Conservation (phyloP, 139 green algal genomes). For the Micractinium conductrix region DNA sequence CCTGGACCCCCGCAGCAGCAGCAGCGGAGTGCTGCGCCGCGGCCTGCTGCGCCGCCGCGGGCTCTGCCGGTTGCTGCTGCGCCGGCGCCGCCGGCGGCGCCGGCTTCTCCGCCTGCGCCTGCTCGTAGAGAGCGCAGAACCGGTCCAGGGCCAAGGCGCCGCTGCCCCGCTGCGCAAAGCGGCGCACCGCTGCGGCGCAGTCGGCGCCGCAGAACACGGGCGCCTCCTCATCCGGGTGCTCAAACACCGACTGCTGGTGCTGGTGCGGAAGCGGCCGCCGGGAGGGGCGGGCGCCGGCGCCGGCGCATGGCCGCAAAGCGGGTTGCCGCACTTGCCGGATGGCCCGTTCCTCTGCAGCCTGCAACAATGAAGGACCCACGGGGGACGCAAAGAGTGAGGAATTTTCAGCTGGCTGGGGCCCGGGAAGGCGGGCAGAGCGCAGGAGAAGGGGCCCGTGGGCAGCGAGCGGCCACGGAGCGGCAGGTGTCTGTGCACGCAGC, state of each 20-base stretch:
- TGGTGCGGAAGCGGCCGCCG: constrained; percentile 2
- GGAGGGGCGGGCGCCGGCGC: neutral
- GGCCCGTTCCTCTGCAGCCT: constrained; percentile 36
- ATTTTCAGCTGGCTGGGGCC: neutral
- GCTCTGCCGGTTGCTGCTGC: no score
- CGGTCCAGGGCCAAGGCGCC: constrained; percentile 19
- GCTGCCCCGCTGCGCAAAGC: constrained; percentile 13
- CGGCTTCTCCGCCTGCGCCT: neutral
- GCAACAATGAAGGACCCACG: no score
- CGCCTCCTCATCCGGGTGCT: neutral
- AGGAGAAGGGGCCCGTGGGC: no score
- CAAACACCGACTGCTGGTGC: neutral
- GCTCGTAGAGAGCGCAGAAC: constrained; percentile 18
- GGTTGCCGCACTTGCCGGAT: constrained; percentile 35
- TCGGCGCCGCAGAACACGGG: constrained; percentile 13
- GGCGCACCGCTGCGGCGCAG: neutral
- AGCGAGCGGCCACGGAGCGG: no score
- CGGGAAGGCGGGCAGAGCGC: neutral
- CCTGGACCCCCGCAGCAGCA: no score
- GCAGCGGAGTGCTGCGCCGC: no score
- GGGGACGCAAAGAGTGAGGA: neutral
- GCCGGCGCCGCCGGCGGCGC: neutral
- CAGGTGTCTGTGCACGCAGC: no score
- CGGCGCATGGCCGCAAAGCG: constrained; percentile 21
- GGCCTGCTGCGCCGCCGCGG: no score